These are phyloP conservation scores for Sporothrix luriei DNA, from an alignment of 2,329 filamentous ascomycete species.

Conservation along the genomic window DNA sequence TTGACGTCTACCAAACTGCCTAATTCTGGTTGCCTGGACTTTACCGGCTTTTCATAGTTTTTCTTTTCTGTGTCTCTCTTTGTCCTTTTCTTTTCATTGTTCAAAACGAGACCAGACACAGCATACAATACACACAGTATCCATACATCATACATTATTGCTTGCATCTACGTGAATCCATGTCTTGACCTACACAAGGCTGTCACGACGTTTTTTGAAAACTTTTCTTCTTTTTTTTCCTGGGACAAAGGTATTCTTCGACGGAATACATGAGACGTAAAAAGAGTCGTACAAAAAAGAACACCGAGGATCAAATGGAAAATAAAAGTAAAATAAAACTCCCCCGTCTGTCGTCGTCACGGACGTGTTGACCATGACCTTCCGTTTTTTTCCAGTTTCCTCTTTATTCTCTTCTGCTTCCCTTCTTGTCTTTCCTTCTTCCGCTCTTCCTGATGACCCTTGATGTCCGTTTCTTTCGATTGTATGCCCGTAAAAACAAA, in stretches of 20 bases:
- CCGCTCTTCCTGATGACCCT: background rate
- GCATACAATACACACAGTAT: conserved; percentile 1
- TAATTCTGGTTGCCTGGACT: background rate
- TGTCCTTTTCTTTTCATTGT: background rate
- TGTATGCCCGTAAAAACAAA: conserved; percentile 17
- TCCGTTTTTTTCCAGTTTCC: background rate
- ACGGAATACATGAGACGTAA: background rate
- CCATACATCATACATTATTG: background rate
- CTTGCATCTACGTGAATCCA: background rate
- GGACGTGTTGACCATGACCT: background rate
- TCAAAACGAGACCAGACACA: conserved; percentile 11
- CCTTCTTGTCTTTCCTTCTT: conserved; percentile 12
- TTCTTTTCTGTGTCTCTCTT: background rate
- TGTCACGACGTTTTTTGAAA: too few species aligned
- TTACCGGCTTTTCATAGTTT: background rate
- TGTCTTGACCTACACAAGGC: too few species aligned
- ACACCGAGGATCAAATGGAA: conserved; percentile 27
- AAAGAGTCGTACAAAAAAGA: conserved; percentile 6
- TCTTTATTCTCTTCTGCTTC: background rate
- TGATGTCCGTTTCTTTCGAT: conserved; percentile 21
- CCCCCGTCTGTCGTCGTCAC: conserved; percentile 18
- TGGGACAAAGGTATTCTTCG: conserved; percentile 1
- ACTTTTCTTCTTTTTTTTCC: conserved; percentile 31
- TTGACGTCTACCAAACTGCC: background rate
- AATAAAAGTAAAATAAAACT: conserved; percentile 16